Percentiles rank a stretch among this genome's conserved stretches.
phyloP scores from a whole-genome alignment of 129 eudicot genomes.

The Glebionis coronaria region DNA sequence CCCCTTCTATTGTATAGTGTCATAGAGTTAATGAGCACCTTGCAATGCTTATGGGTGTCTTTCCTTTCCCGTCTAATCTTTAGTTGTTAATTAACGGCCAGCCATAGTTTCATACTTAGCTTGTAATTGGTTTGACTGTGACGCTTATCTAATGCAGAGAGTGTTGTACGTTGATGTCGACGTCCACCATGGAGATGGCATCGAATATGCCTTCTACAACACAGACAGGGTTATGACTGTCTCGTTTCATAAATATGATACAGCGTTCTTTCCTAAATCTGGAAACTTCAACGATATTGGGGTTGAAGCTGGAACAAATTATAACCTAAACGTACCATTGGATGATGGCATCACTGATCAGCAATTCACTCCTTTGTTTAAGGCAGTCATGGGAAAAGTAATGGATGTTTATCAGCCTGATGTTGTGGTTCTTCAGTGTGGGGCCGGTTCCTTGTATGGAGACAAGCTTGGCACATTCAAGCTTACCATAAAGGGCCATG shows the following conservation, averaged over 20 bases:
- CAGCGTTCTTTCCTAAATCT: slow-evolving; percentile 83
- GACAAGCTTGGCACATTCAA: slow-evolving; percentile 86
- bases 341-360: slow-evolving; percentile 81
- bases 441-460: slow-evolving; percentile 90
- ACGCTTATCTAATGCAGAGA: no score
- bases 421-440: slow-evolving; percentile 94
- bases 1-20: no score
- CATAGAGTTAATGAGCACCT: no score
- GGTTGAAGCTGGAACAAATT: slow-evolving; percentile 55
- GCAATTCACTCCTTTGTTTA: slow-evolving; percentile 58
- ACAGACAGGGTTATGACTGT: slow-evolving; percentile 95
- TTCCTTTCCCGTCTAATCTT: no score
- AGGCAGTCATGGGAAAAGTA: slow-evolving; percentile 70
- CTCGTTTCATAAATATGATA: slow-evolving; percentile 79
- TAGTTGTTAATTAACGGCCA: no score
- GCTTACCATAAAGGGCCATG: slow-evolving; percentile 91
- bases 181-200: slow-evolving; percentile 92
- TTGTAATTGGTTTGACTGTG: no score
- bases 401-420: slow-evolving; percentile 91
- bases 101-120: no score
- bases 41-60: no score
- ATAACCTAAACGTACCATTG: slow-evolving; percentile 77
- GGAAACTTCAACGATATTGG: slow-evolving; percentile 87
- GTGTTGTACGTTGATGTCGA: slow-evolving; percentile 81
- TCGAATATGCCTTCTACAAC: slow-evolving; percentile 85